A percentile compares a stretch with the other conserved stretches of the same genome.
These are phyloP conservation scores for Zygosaccharomyces bailii DNA, from an alignment of 805 yeast genomes.

Conservation along the genomic window DNA sequence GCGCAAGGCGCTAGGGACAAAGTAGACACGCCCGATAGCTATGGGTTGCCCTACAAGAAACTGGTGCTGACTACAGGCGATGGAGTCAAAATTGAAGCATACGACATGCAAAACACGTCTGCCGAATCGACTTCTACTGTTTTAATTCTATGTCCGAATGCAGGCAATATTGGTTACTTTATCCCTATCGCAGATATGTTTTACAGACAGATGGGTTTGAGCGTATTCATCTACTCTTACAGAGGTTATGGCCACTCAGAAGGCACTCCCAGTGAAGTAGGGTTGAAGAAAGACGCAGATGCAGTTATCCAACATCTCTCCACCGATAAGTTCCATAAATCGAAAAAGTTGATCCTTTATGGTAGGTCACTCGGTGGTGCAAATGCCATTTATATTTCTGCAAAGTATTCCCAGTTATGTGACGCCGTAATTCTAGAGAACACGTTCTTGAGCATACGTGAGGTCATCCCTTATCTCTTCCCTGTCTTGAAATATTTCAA, in stretches of 20 bases:
- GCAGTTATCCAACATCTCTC: conserved; percentile 59
- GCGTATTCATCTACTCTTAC: conserved; percentile 82
- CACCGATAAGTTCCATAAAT: conserved; percentile 47
- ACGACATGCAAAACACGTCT: conserved; percentile 37
- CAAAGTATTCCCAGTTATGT: conserved; percentile 48
- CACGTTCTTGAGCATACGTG: conserved; percentile 73
- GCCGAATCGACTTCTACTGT: conserved; percentile 54
- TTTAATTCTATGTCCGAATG: conserved; percentile 82
- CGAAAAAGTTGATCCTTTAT: conserved; percentile 58
- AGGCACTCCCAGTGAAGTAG: conserved; percentile 72
- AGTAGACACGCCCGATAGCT: conserved; percentile 75
- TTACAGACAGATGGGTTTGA: conserved; percentile 58
- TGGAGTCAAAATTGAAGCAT: conserved; percentile 65
- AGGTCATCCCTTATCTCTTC: conserved; percentile 69
- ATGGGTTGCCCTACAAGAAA: conserved; percentile 63
- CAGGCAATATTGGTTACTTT: conserved; percentile 92
- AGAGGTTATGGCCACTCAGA: conserved; percentile 86
- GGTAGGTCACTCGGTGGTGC: conserved; percentile 97
- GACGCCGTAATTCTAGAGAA: conserved; percentile 77
- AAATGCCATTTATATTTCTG: conserved; percentile 77
- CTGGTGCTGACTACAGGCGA: conserved; percentile 63
- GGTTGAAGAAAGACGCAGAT: conserved; percentile 79
- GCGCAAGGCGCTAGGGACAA: conserved; percentile 66
- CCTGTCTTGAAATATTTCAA: conserved; percentile 60
- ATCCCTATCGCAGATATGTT: conserved; percentile 75